Evolutionary conservation across 2,329 filamentous ascomycete genomes (phyloP).

Genomic region (Hysterium pulicare): DNA sequence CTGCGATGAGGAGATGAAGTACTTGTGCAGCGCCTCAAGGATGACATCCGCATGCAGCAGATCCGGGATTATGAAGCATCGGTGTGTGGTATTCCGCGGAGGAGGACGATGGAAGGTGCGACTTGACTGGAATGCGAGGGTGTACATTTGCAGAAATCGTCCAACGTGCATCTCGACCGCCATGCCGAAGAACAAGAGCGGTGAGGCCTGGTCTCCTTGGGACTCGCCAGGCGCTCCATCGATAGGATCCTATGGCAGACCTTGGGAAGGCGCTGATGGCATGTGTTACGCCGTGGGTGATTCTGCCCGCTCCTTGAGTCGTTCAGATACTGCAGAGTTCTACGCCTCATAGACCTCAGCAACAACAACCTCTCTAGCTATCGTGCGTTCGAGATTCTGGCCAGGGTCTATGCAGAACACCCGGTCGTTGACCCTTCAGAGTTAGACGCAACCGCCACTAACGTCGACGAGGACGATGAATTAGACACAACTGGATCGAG

Average conservation of each 20-base stretch:
- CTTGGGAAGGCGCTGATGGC: conserved; percentile 49
- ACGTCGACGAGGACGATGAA: conserved; percentile 15
- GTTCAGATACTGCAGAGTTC: conserved; percentile 41
- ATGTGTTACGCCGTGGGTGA: too few relatives aligned
- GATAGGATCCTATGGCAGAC: conserved; percentile 53
- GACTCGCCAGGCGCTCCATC: too few relatives aligned
- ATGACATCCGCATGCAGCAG: too few relatives aligned
- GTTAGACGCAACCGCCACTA: conserved; percentile 15
- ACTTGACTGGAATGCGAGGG: too few relatives aligned
- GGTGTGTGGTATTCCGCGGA: too few relatives aligned
- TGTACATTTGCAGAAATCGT: conserved; percentile 95
- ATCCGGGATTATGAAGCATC: too few relatives aligned
- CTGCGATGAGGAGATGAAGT: too few relatives aligned
- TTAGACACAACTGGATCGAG: neutral
- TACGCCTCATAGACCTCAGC: conserved; percentile 46
- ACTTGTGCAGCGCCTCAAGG: too few relatives aligned
- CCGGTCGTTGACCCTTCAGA: conserved; percentile 27
- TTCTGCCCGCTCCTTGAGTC: conserved; percentile 44
- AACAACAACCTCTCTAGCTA: conserved; percentile 41
- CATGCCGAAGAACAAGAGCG: conserved; percentile 86
- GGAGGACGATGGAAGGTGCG: too few relatives aligned
- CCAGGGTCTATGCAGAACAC: conserved; percentile 40
- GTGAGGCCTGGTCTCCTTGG: conserved; percentile 52
- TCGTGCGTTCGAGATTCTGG: conserved; percentile 45
- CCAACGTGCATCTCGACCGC: conserved; percentile 98